Evolutionary conservation across 2,329 filamentous ascomycete species (phyloP).

Genomic region (Paecilomyces variotii): DNA sequence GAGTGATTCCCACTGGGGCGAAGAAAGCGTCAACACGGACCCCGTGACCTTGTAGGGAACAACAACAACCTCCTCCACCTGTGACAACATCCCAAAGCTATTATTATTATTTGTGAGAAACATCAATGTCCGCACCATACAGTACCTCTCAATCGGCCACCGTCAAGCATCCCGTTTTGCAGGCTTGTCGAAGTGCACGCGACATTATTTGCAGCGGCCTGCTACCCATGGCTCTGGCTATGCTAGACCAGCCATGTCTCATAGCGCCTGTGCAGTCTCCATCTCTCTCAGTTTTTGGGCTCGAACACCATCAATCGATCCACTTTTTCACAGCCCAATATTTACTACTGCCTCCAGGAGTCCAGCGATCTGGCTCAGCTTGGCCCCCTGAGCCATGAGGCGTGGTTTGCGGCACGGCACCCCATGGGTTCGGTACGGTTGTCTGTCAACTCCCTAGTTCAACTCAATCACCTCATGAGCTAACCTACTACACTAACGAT

Average conservation of each 20-base stretch:
- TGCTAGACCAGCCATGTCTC: neutral
- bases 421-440: neutral
- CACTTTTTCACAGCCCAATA: neutral
- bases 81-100: neutral
- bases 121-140: neutral
- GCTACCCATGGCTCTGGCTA: neutral
- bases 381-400: neutral
- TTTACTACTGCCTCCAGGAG: neutral
- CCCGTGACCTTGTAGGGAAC: neutral
- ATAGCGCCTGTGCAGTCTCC: neutral
- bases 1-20: neutral
- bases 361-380: neutral
- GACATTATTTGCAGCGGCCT: neutral
- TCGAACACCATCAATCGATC: neutral
- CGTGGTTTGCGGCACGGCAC: neutral
- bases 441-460: neutral
- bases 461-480: neutral
- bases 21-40: neutral
- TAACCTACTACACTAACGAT: neutral
- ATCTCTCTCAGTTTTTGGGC: neutral
- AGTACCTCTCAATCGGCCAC: neutral
- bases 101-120: neutral
- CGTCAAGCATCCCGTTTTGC: neutral
- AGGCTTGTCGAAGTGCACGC: neutral
- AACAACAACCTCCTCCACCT: neutral